Percentiles rank a stretch among this genome's conserved stretches.
phyloP scores from a whole-genome alignment of 2,329 filamentous ascomycete species.

The Botrytis cinerea region DNA sequence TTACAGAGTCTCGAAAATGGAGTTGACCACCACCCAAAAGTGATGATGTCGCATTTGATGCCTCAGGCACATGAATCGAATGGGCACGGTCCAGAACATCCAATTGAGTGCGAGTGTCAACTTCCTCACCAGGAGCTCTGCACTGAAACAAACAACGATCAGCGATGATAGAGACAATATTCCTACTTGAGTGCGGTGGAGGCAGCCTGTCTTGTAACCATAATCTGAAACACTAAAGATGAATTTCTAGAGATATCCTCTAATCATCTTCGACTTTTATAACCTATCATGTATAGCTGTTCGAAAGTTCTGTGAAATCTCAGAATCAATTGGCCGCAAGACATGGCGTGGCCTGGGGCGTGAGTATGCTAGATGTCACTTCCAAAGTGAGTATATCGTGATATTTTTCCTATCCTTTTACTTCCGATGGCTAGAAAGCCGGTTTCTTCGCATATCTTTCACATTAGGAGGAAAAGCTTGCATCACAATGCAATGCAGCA shows the following conservation, averaged over 20 bases:
- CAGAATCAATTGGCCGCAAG: background rate
- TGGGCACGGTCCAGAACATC: conserved; percentile 9
- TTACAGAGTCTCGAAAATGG: conserved; percentile 2
- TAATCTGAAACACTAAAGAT: too few relatives aligned
- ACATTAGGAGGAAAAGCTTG: background rate
- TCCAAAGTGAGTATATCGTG: too few relatives aligned
- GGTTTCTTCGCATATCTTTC: background rate
- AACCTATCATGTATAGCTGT: background rate
- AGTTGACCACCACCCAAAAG: conserved; percentile 10
- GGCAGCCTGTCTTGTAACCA: too few relatives aligned
- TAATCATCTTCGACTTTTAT: background rate
- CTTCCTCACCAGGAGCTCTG: background rate
- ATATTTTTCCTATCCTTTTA: background rate
- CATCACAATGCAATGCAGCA: background rate
- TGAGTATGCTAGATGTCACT: background rate
- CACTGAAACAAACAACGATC: background rate
- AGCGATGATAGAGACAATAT: background rate
- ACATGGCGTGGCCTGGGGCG: background rate
- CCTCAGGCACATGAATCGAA: background rate
- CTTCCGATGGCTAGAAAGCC: background rate
- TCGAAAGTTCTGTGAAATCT: background rate
- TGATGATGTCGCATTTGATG: conserved; percentile 1
- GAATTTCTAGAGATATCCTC: too few relatives aligned
- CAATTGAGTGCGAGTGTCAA: background rate
- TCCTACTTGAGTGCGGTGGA: background rate